Conservation (phyloP, 2,329 filamentous ascomycete species). For the Ophiostoma triangulosporum region DNA sequence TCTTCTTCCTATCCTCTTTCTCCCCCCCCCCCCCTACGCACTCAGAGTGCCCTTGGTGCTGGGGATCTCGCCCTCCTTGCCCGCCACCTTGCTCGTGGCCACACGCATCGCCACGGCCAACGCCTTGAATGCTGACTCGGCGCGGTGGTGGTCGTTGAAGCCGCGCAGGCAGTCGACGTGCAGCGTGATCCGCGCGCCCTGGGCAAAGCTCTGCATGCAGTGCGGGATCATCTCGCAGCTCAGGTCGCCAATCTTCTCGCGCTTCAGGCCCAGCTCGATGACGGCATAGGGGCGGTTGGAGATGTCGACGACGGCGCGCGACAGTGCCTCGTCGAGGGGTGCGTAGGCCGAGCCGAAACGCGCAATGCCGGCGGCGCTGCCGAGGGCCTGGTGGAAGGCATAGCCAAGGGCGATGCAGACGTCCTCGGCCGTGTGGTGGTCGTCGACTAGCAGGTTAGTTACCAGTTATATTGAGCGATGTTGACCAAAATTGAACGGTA, state of each 20-base stretch:
- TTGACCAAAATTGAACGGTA: too few relatives aligned
- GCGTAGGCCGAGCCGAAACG: constrained; percentile 88
- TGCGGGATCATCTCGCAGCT: constrained; percentile 96
- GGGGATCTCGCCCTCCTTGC: constrained; percentile 81
- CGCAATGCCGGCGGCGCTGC: constrained; percentile 64
- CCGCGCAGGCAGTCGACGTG: constrained; percentile 89
- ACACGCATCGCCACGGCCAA: constrained; percentile 71
- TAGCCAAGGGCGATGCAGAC: constrained; percentile 80
- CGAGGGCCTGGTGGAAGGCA: constrained; percentile 71
- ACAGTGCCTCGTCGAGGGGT: constrained; percentile 89
- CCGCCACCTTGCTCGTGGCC: constrained; percentile 61
- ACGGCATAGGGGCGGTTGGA: constrained; percentile 83
- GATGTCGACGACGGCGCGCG: constrained; percentile 84
- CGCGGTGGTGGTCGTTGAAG: constrained; percentile 88
- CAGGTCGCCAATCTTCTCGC: constrained; percentile 88
- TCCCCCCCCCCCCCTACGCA: constrained; percentile 25
- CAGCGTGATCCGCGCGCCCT: constrained; percentile 79
- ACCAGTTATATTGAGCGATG: too few relatives aligned
- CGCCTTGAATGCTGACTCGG: constrained; percentile 96
- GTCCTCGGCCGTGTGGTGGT: constrained; percentile 97
- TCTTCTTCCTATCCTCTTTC: too few relatives aligned
- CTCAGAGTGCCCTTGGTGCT: constrained; percentile 90
- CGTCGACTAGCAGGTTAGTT: constrained; percentile 55
- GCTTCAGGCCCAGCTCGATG: constrained; percentile 67
- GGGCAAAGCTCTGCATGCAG: constrained; percentile 86